Percentiles rank a stretch among this genome's conserved stretches.
Conservation (phyloP, 2,329 filamentous ascomycete species). For the Colletotrichum orchidophilum region DNA sequence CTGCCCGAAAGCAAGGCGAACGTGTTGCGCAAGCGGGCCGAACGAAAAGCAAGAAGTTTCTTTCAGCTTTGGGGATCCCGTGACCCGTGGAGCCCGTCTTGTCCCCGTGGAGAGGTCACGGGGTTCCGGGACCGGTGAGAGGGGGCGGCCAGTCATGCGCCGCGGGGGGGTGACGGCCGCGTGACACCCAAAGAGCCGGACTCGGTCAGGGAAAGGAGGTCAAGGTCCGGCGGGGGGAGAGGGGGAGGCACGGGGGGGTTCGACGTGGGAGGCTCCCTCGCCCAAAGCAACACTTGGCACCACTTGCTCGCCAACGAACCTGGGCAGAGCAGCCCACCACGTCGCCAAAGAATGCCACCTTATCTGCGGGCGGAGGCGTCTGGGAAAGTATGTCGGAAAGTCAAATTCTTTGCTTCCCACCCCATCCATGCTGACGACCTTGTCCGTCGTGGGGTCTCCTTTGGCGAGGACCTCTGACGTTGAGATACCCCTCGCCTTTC, state of each 20-base stretch:
- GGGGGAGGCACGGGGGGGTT: neutral
- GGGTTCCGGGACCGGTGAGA: slow-evolving; percentile 31
- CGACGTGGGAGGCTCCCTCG: neutral
- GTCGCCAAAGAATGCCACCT: neutral
- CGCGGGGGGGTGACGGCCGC: slow-evolving; percentile 22
- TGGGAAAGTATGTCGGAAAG: slow-evolving; percentile 21
- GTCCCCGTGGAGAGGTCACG: slow-evolving; percentile 16
- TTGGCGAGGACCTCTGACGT: neutral
- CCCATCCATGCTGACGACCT: neutral
- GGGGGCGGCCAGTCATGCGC: slow-evolving; percentile 30
- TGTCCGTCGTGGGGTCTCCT: neutral
- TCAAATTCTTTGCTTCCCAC: neutral
- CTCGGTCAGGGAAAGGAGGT: slow-evolving; percentile 22
- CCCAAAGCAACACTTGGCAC: neutral
- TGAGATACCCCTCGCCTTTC: neutral
- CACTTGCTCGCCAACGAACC: neutral
- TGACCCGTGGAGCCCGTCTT: slow-evolving; percentile 5
- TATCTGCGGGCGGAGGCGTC: slow-evolving; percentile 7
- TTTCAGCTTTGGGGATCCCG: slow-evolving; percentile 11
- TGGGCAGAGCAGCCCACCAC: neutral
- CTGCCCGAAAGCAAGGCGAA: neutral
- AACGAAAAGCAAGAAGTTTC: neutral
- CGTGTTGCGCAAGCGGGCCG: no score
- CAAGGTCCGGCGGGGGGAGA: neutral
- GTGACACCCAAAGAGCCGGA: slow-evolving; percentile 30